phyloP scores from a whole-genome alignment of 176 grass and related monocot genomes.

The Bonia amplexicaulis region DNA sequence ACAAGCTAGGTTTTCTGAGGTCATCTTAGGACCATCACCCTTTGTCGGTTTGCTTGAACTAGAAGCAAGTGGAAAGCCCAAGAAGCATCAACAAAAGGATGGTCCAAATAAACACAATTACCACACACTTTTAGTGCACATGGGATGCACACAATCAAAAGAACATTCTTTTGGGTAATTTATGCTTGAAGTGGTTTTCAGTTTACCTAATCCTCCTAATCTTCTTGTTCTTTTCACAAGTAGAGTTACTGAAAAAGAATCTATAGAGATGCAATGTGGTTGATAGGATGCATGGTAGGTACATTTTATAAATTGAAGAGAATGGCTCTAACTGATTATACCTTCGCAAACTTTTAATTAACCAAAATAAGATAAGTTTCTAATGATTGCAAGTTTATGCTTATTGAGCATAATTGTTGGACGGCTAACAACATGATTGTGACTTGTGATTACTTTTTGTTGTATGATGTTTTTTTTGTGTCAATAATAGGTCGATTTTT shows the following conservation, averaged over 20 bases:
- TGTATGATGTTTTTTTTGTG: background rate
- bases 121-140: constrained; percentile 18
- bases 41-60: background rate
- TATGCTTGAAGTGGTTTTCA: background rate
- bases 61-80: constrained; percentile 14
- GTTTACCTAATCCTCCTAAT: constrained; percentile 15
- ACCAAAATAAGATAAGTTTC: background rate
- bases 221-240: background rate
- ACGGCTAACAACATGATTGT: constrained; percentile 19
- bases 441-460: background rate
- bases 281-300: constrained; percentile 9
- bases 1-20: background rate
- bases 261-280: background rate
- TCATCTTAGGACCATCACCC: background rate
- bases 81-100: constrained; percentile 2
- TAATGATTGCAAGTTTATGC: background rate
- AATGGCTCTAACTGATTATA: background rate
- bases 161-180: background rate
- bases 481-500: too few species aligned
- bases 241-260: background rate
- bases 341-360: background rate
- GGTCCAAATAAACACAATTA: constrained; percentile 17
- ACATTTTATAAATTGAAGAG: background rate
- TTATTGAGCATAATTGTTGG: background rate
- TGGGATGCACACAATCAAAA: constrained; percentile 18